phyloP scores from a whole-genome alignment of 306 rosid genomes.

The Medicago ruthenica region DNA sequence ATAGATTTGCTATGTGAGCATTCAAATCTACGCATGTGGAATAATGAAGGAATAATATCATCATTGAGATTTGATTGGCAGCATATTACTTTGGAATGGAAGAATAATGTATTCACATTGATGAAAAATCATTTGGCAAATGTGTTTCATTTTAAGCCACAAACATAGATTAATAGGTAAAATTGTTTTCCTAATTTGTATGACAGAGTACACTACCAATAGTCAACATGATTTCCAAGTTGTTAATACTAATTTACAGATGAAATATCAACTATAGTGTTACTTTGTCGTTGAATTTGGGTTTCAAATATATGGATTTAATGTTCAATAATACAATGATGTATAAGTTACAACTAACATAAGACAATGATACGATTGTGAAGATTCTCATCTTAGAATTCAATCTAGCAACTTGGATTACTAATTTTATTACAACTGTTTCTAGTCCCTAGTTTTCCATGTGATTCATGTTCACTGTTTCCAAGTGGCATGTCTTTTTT shows the following conservation, averaged over 20 bases:
- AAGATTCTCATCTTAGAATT: conserved; percentile 29
- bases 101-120: conserved; percentile 17
- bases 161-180: neutral
- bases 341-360: conserved; percentile 17
- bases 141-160: conserved; percentile 47
- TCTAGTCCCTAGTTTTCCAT: conserved; percentile 3
- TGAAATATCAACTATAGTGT: conserved; percentile 15
- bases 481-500: conserved; percentile 26
- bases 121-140: conserved; percentile 22
- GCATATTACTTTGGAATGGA: conserved; percentile 13
- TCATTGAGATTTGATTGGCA: conserved; percentile 41
- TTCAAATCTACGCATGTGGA: conserved; percentile 44
- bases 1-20: conserved; percentile 17
- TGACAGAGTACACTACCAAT: conserved; percentile 7
- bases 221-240: neutral
- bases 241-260: neutral
- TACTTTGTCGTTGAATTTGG: neutral
- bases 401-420: conserved; percentile 32
- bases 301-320: neutral
- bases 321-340: conserved; percentile 24
- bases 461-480: neutral
- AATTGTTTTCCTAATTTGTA: neutral
- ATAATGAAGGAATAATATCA: conserved; percentile 37
- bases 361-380: conserved; percentile 14
- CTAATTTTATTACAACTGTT: conserved; percentile 19